Percentiles rank a stretch among this genome's conserved stretches.
Conservation (phyloP, 768 basidiomycete species). For the Leccinum obscurum region DNA sequence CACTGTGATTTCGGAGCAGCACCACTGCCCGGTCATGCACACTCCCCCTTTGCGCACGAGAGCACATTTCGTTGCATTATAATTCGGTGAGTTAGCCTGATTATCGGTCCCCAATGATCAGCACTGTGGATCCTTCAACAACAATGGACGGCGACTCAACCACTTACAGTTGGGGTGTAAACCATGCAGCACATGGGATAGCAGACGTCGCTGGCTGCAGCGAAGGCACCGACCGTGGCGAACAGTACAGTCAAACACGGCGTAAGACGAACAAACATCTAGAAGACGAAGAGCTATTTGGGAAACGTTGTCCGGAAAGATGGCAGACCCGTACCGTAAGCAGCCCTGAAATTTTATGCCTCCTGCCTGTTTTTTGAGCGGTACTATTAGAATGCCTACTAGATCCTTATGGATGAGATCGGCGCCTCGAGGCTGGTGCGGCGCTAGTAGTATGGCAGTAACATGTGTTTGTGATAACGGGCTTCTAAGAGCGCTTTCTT, state of each 20-base stretch:
- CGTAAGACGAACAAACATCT: slow-evolving; percentile 5
- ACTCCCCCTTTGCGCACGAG: no score
- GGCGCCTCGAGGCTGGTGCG: no score
- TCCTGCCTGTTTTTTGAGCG: no score
- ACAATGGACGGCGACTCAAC: background rate
- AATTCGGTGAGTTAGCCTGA: background rate
- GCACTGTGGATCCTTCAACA: no score
- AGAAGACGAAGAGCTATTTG: background rate
- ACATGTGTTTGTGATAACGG: no score
- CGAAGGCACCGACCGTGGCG: background rate
- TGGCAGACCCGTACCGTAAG: background rate
- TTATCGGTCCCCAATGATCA: background rate
- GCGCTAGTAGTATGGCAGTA: no score
- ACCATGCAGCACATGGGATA: background rate
- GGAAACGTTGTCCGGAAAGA: no score
- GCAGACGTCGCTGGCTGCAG: background rate
- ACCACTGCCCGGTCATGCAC: background rate
- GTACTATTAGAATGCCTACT: no score
- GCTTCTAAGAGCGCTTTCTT: no score
- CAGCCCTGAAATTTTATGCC: no score
- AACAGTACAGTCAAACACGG: background rate
- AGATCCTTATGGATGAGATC: no score
- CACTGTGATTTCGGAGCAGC: background rate
- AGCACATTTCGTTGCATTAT: no score
- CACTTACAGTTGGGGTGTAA: background rate